Base-by-base conservation (phyloP, 129 eudicot genomes). In the Solidago caesia region DNA sequence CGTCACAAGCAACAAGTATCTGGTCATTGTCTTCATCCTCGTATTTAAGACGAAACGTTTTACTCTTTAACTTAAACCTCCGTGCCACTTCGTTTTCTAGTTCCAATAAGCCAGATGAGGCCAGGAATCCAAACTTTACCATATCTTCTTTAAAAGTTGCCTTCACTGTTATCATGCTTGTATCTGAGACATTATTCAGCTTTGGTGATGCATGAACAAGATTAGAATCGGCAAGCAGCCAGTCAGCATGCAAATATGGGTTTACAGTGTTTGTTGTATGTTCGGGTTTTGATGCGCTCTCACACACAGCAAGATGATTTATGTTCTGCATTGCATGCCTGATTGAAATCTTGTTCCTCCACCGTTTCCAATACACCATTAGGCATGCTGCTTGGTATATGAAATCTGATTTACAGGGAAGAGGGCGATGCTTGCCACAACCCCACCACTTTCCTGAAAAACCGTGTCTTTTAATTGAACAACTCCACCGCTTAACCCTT, bases 401-500 rank as follows among this genome's bases (percentile, higher is more conserved):
- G 25, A 0, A 42, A 42, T 64, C 27, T 3, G 29, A 42, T 64
- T 42, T 64, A 13, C 5, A 6, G 33, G 69, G 69, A 44, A 67
- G 71, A 67, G 44, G 44, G 53, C 52, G 15, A 67, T 67, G 71
- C 29, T 25, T 67, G 6, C 55, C 56, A 67, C 71, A 67, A 16
- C 55, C 8, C 71, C 71, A 67, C 71, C 55, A 67, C 71, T 16
- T 46, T 53, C 42, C 53, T 16, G 71, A 44, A 44, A 44, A 45
- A 7, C 39, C 71, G 21, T 67, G 71, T 39, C 55, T 10, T 67
- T 67, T 67, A 44, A 6, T 8, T 67, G 71, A 67, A 67, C 55
- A 67, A 16, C 71, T 67, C 71, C 71, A 67, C 71, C 71, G 48
- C 71, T 67, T 67, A 21, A 67, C 71, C 57, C 72, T 10, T 68